Base-by-base conservation (phyloP, 805 yeast genomes). In the Candida pseudoglaebosa region DNA sequence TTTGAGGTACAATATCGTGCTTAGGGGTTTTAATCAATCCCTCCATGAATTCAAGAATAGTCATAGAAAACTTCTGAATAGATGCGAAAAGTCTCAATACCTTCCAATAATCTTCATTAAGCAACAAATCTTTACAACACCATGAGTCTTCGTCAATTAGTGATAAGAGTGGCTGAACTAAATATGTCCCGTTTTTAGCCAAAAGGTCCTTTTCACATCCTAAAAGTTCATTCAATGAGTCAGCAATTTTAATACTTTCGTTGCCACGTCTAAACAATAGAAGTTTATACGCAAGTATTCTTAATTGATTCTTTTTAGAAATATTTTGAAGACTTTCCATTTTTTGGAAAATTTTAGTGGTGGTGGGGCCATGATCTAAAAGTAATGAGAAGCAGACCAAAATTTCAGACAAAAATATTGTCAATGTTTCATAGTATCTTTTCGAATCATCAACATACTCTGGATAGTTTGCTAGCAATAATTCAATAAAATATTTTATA, bases 211-310 rank as follows among this genome's bases (percentile, higher is more conserved):
- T 71, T 26, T 71, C 73, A 9, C 57, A 49, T 26, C 36, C 12
- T 18, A 41, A 24, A 10, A 20, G 26, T 17, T 37, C 17, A 9
- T 35, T 13, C 2, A 41, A 34, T n/a, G 35, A 51, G 2, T 47
- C 37, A 5, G 45, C 33, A 14, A 62, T 44, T 4, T 48, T 42
- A 5, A 36, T 49, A 7, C 42, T 40, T 28, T 53, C 49, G 31
- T 45, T 48, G 20, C 64, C 54, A 31, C 61, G 61, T 43, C 76
- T 69, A 19, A 71, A 45, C 13, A 80, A 54, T 12, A 80, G 53
- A 13, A 79, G 57, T 42, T 74, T 69, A 51, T 81, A 81, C 1
- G 80, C 62, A n/a, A 61, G 43, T 21, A 81, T 54, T 47, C 86
- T 66, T 7, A 73, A 41, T 34, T 52, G 51, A 4, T 59, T 56